Evolutionary conservation across 108 stramenopile genomes (phyloP), one percentile per base, ranked within the genome.

Genomic region (Skeletonema marinoi): DNA sequence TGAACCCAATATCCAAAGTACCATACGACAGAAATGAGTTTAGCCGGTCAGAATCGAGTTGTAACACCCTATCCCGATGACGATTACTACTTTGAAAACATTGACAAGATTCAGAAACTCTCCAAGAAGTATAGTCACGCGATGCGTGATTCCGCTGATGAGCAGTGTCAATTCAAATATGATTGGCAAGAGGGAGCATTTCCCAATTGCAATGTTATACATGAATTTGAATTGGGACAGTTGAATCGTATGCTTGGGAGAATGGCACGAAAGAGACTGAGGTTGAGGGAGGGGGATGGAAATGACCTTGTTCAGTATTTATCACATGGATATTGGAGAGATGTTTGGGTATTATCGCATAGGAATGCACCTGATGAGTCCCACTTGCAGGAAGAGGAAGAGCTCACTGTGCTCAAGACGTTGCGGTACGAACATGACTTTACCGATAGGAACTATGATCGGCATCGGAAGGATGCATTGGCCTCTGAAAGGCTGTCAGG

Each of bases 391-490:
- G 42, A 61, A 25, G 10, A 9, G 54, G 80, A 75, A 46, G 80
- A 81, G 48, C 74, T 75, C 31, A 68, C 74, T 14, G 89, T 85
- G 6, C 48, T 89, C 64, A 92, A 92, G 70, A 92, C 92, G 12
- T 63, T 92, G 1, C 73, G 88, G 9, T 78, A 75, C 59, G 50
- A 69, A 1, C 87, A 88, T 58, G 81, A 86, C 33, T 92, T 88
- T 65, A 87, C 89, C 39, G 67, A 84, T 33, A 65, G 88, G 51
- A 89, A 88, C 77, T 89, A 86, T 69, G 92, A 93, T 59, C 85
- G 90, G 21, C 92, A 93, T 78, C 83, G 90, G 10, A 81, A 88
- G 39, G 92, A 93, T 84, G 92, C 92, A 0, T 71, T 91, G 62
- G 82, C 89, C 0, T 85, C 83, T 29, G 77, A 81, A 32, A 65